Percentiles rank a stretch among this genome's conserved stretches.
These are phyloP conservation scores for Aureobasidium sp. DNA, from an alignment of 2,329 filamentous ascomycete species.

Conservation along the genomic window DNA sequence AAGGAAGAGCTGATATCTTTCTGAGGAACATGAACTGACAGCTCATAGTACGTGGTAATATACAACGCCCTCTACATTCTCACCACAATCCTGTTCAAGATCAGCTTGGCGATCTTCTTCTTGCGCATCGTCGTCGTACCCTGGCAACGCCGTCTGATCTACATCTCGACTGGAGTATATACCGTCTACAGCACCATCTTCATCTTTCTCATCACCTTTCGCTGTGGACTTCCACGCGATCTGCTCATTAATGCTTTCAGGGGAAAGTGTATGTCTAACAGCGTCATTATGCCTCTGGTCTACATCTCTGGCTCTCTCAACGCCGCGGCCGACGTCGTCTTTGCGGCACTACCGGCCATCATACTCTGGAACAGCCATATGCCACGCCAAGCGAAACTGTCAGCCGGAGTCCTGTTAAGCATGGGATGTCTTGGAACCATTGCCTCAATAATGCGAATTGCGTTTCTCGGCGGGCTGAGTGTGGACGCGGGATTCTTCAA, in stretches of 20 bases:
- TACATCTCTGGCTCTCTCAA: conserved; percentile 16
- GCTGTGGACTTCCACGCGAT: neutral
- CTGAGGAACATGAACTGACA: neutral
- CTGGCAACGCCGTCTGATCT: conserved; percentile 17
- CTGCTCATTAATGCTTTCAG: conserved; percentile 6
- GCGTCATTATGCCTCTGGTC: conserved; percentile 8
- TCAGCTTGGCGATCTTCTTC: conserved; percentile 19
- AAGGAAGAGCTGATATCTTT: neutral
- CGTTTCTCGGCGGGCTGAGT: conserved; percentile 3
- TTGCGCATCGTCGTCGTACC: conserved; percentile 14
- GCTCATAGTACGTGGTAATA: neutral
- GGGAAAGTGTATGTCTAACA: conserved; percentile 16
- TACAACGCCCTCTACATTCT: conserved; percentile 15
- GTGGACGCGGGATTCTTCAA: conserved; percentile 3
- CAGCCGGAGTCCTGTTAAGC: conserved; percentile 11
- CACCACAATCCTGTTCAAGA: conserved; percentile 18
- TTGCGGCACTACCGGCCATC: conserved; percentile 9
- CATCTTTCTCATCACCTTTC: conserved; percentile 7
- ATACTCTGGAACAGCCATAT: conserved; percentile 17
- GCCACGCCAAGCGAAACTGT: conserved; percentile 14
- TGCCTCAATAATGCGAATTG: conserved; percentile 18
- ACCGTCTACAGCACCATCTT: neutral
- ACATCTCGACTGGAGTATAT: neutral
- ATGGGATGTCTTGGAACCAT: conserved; percentile 15
- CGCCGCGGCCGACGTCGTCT: conserved; percentile 15